Conservation (phyloP, 2,329 filamentous ascomycete genomes). For the Zalaria sp. region DNA sequence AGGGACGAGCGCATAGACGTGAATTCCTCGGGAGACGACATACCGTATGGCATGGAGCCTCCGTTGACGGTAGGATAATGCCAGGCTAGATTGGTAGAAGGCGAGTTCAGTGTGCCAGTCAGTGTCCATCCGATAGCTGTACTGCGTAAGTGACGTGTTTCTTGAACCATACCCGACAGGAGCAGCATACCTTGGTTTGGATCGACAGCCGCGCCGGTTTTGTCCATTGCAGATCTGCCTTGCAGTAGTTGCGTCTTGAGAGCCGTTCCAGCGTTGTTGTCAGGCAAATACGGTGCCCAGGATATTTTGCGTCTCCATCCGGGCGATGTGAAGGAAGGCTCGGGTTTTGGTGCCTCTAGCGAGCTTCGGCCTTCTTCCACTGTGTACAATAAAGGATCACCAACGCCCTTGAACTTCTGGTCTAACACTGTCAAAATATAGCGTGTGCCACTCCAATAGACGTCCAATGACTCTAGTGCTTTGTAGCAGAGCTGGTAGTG, state of each 20-base stretch:
- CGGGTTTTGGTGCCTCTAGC: conserved; percentile 35
- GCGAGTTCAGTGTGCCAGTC: conserved; percentile 77
- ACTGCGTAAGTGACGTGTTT: background rate
- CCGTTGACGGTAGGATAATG: conserved; percentile 51
- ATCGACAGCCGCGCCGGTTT: too few relatives aligned
- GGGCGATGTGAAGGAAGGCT: conserved; percentile 35
- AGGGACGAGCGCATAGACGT: too few relatives aligned
- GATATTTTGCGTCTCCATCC: conserved; percentile 35
- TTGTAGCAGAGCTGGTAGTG: conserved; percentile 83
- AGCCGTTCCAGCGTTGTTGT: background rate
- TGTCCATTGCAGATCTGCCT: background rate
- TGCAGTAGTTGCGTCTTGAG: background rate
- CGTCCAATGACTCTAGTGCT: conserved; percentile 64
- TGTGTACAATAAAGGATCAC: conserved; percentile 54
- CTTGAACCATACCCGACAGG: too few relatives aligned
- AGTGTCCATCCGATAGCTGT: conserved; percentile 68
- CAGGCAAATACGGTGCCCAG: conserved; percentile 27
- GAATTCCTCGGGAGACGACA: too few relatives aligned
- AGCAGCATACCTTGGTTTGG: too few relatives aligned
- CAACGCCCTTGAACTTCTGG: conserved; percentile 76
- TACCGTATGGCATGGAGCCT: too few relatives aligned
- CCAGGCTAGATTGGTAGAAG: conserved; percentile 68
- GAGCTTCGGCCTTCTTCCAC: conserved; percentile 66
- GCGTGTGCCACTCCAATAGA: conserved; percentile 74
- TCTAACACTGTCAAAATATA: conserved; percentile 80